Conservation (phyloP, 345 rosid genomes). For the Isatis tinctoria region DNA sequence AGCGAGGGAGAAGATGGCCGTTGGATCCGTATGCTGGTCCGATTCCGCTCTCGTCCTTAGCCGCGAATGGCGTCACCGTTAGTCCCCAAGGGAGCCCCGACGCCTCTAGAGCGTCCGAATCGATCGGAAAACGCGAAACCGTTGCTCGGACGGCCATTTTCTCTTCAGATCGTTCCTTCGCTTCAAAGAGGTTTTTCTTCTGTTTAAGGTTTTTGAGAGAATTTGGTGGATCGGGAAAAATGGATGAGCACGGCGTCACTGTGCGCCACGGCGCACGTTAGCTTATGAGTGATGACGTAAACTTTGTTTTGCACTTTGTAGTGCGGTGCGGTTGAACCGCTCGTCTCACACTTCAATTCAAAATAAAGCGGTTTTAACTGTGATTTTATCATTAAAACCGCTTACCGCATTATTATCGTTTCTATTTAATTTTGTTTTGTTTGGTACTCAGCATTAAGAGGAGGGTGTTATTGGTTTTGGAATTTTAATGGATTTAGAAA, state of each 20-base stretch:
- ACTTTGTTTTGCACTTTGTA: too few species aligned
- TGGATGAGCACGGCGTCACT: conserved; percentile 4
- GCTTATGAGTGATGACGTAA: too few species aligned
- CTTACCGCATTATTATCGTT: too few species aligned
- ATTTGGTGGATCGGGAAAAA: not conserved
- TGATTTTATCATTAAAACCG: too few species aligned
- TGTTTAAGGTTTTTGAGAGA: not conserved
- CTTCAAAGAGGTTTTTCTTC: not conserved
- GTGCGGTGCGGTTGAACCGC: not conserved
- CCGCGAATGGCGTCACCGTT: conserved; percentile 81
- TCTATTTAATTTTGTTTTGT: too few species aligned
- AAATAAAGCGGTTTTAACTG: too few species aligned
- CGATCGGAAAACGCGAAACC: conserved; percentile 73
- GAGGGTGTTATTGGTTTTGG: too few species aligned
- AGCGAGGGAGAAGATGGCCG: conserved; percentile 80
- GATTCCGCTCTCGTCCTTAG: conserved; percentile 81
- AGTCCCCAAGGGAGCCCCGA: conserved; percentile 94
- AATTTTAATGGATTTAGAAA: too few species aligned
- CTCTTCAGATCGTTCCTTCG: not conserved
- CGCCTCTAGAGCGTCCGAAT: conserved; percentile 70
- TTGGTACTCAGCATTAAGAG: too few species aligned
- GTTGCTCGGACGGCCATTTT: conserved; percentile 80
- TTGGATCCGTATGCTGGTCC: conserved; percentile 73
- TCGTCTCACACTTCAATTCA: not conserved
- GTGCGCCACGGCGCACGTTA: conserved; percentile 10